Evolutionary conservation across 2,329 filamentous ascomycete genomes (phyloP), one percentile per base, ranked within the genome.

Genomic region (Monilinia fructicola): DNA sequence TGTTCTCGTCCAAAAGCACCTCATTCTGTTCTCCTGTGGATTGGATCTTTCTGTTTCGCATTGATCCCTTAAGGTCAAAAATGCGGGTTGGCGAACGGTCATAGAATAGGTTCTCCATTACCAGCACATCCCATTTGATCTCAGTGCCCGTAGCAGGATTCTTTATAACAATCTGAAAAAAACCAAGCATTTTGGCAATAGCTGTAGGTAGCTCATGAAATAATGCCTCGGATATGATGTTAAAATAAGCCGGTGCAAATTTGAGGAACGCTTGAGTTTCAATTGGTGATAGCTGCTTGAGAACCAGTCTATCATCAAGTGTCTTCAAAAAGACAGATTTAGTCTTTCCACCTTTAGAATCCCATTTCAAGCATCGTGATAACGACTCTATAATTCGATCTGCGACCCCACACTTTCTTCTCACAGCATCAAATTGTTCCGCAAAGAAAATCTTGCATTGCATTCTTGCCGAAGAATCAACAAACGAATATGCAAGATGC

Each of bases 61-160:
- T 99, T 11, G 92, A 97, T 1, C 95, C 95, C 77, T 99, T 99
- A 69, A 99, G 86, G 76, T 99, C 95, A 76, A 99, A 95, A 58
- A 93, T 93, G 53, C 95, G 88, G 40, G 91, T 94, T 0, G 93
- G 93, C 23, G 87, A 88, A 38, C 95, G 90, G 76, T 98, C 95
- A 75, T 99, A 99, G 78, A 99, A 99, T 21, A 99, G 81, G 72
- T 99, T 99, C 79, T 99, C 95, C 88, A 98, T 99, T 23, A 99
- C 85, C 5, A 99, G 82, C 64, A 99, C 84, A 78, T 96, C 96
- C 78, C 94, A 92, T 76, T 96, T 96, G 78, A 97, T 94, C 76
- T 99, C 95, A 0, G 91, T 91, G 60, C 93, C 93, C 0, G 93
- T 97, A 23, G 86, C 83, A 0, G 95, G 92, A 73, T 98, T 98